A percentile compares a stretch with the other conserved stretches of the same genome.
phyloP scores from a whole-genome alignment of 1,284 basidiomycete genomes.

The Ustilago cynodontis region DNA sequence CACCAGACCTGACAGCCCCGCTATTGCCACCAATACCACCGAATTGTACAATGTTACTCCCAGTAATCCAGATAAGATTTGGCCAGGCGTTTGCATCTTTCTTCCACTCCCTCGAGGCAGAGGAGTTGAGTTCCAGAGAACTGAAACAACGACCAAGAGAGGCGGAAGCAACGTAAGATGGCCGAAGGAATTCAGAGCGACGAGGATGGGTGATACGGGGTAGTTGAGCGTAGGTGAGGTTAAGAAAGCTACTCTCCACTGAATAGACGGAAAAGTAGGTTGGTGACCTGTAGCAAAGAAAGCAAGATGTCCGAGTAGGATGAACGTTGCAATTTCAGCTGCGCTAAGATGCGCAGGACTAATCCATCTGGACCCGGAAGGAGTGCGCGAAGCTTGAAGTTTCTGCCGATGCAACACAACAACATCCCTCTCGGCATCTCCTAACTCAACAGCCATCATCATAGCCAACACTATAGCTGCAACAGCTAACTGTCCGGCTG shows the following conservation, averaged over 20 bases:
- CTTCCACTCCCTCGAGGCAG: conserved; percentile 26
- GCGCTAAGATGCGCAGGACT: conserved; percentile 19
- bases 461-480: conserved; percentile 76
- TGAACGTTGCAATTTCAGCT: conserved; percentile 41
- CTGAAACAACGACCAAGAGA: conserved; percentile 79
- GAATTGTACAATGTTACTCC: conserved; percentile 79
- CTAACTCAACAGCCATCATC: conserved; percentile 55
- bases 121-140: conserved; percentile 88
- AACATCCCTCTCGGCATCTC: conserved; percentile 59
- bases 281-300: conserved; percentile 95
- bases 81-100: conserved; percentile 24
- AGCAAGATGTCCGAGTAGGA: conserved; percentile 71
- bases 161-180: conserved; percentile 77
- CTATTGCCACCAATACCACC: conserved; percentile 71
- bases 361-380: too few relatives aligned
- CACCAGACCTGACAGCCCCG: conserved; percentile 78
- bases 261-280: conserved; percentile 86
- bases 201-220: conserved; percentile 82
- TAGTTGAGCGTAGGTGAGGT: conserved; percentile 76
- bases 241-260: conserved; percentile 93
- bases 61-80: conserved; percentile 73
- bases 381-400: neutral
- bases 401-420: conserved; percentile 29
- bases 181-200: conserved; percentile 84
- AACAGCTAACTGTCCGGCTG: conserved; percentile 84